Evolutionary conservation across 2,329 filamentous ascomycete species (phyloP).

Genomic region (Thielaviopsis punctulata): DNA sequence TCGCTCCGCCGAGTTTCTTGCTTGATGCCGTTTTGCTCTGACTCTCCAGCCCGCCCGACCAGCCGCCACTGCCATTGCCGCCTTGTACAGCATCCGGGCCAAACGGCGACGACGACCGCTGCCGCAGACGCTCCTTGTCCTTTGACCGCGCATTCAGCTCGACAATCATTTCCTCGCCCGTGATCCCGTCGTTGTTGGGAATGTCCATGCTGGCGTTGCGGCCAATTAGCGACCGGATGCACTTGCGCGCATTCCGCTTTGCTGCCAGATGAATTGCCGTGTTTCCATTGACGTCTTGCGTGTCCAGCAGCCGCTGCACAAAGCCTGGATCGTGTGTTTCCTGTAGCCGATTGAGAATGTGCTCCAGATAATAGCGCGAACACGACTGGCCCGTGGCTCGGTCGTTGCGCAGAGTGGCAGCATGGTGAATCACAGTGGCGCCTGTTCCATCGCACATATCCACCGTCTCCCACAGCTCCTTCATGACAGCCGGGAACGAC

Average conservation of each 20-base stretch:
- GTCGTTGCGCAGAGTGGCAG: conserved; percentile 71
- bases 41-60: conserved; percentile 24
- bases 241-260: conserved; percentile 74
- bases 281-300: conserved; percentile 73
- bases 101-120: conserved; percentile 61
- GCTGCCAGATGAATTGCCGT: conserved; percentile 64
- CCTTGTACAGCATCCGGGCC: conserved; percentile 29
- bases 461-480: conserved; percentile 68
- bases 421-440: conserved; percentile 85
- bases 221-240: conserved; percentile 60
- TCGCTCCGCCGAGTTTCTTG: conserved; percentile 23
- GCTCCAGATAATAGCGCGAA: conserved; percentile 84
- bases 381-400: conserved; percentile 70
- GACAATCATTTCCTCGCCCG: conserved; percentile 71
- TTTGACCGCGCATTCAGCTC: conserved; percentile 53
- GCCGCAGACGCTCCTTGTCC: conserved; percentile 40
- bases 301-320: conserved; percentile 63
- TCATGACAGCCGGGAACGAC: conserved; percentile 71
- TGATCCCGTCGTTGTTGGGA: conserved; percentile 62
- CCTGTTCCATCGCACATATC: conserved; percentile 63
- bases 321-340: conserved; percentile 60
- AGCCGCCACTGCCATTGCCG: conserved; percentile 31
- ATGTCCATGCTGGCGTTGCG: conserved; percentile 74
- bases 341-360: conserved; percentile 70
- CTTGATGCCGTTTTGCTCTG: conserved; percentile 15